Base-by-base conservation (phyloP, 164 flowering plant species). In the Sextonia rubra region DNA sequence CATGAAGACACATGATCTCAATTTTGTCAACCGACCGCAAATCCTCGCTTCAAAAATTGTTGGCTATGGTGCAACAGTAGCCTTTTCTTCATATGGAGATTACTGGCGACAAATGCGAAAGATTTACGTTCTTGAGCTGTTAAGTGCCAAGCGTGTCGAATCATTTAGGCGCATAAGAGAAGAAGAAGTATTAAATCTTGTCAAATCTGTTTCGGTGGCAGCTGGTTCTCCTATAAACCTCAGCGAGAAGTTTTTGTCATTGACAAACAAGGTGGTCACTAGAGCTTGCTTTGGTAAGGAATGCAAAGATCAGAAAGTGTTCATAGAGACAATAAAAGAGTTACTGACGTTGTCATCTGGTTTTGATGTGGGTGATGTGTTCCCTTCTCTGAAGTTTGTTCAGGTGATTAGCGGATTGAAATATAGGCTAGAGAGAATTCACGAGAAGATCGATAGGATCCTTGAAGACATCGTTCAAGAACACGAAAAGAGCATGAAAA, bases 91-190 rank as follows among this genome's bases (percentile, higher is more conserved):
- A 1, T 84, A 73, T 58, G 82, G 83, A 4, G 76, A 66, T 29
- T 80, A 76, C 66, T 83, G 86, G 86, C 69, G 84, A 29, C 82
- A 82, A 23, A n/a, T 84, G 48, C 62, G 81, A 2, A 84, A 76
- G 64, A 74, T 84, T 69, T 79, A 78, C 72, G 48, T 60, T 0
- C 2, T 73, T 49, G 80, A 82, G 47, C 83, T 84, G 52, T 37
- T 84, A 14, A 80, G 75, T 55, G 24, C 75, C 1, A 74, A 63
- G 62, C 65, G 84, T 1, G 84, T 84, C 1, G 78, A 75, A 29
- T 69, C 78, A 1, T 79, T 79, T 23, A 20, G 70, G 23, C 61
- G 74, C 5, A 20, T 82, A 1, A 73, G 86, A 32, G 86, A 77
- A 64, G 81, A 83, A 44, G 86, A 79, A 70, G 76, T 73, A 4